Percentiles rank a stretch among this genome's conserved stretches.
These are phyloP conservation scores for Melocanna baccifera DNA, from an alignment of 176 grass and related monocot genomes.

Conservation along the genomic window DNA sequence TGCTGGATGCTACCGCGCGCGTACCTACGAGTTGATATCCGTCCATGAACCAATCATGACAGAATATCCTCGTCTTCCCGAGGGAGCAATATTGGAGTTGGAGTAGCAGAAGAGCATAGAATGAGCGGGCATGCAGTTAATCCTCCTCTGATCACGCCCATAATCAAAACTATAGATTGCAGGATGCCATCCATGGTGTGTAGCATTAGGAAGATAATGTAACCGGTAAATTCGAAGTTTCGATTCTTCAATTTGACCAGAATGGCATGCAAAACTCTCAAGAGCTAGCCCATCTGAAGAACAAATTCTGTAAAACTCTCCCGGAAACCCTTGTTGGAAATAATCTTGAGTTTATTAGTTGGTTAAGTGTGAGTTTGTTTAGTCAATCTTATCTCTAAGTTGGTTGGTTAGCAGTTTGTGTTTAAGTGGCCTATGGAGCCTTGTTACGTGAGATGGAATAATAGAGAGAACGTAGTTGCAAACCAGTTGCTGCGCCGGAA, in stretches of 20 bases:
- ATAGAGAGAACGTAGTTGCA: no score
- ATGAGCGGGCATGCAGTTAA: not conserved
- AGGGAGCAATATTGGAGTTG: not conserved
- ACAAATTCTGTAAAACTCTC: no score
- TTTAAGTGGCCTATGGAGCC: no score
- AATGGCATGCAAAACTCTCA: not conserved
- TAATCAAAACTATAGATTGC: not conserved
- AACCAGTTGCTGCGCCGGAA: no score
- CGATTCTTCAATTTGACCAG: no score
- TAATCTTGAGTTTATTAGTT: no score
- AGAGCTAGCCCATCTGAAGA: not conserved
- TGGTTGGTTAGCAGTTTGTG: no score
- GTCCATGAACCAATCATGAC: constrained; percentile 32
- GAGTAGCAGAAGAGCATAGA: not conserved
- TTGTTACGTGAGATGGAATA: no score
- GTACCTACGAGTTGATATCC: not conserved
- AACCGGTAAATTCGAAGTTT: not conserved
- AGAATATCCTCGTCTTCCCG: not conserved
- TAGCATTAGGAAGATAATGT: not conserved
- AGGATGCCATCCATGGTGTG: not conserved
- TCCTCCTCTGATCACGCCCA: not conserved
- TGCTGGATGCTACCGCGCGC: not conserved
- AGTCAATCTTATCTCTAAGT: no score
- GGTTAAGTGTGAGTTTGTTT: no score
- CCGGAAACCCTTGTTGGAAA: no score